Conservation (phyloP, 2,329 filamentous ascomycete species). For the Alternaria alternata region DNA sequence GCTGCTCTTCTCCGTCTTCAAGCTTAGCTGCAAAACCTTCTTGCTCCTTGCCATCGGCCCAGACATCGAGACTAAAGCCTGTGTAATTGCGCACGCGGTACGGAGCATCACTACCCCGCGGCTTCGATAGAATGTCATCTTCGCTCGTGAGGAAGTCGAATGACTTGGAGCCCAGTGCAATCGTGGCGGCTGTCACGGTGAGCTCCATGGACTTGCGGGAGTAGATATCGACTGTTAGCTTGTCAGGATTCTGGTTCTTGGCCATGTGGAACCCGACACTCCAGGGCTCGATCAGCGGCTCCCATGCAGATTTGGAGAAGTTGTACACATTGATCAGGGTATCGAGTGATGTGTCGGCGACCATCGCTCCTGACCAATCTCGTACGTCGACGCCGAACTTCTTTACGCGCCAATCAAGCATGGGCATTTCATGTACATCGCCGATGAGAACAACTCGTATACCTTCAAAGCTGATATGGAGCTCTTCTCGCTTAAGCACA, state of each 20-base stretch:
- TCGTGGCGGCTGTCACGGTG: conserved; percentile 90
- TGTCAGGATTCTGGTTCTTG: conserved; percentile 76
- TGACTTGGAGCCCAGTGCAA: conserved; percentile 91
- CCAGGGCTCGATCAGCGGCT: conserved; percentile 96
- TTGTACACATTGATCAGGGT: conserved; percentile 98
- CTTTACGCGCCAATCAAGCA: conserved; percentile 93
- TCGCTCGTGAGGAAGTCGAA: conserved; percentile 87
- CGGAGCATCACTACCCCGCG: conserved; percentile 87
- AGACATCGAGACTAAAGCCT: conserved; percentile 86
- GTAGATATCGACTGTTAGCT: conserved; percentile 82
- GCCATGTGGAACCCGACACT: conserved; percentile 89
- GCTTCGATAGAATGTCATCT: conserved; percentile 92
- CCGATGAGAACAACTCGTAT: conserved; percentile 93
- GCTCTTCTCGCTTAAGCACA: conserved; percentile 74
- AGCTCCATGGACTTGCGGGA: conserved; percentile 92
- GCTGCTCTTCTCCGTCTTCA: conserved; percentile 86
- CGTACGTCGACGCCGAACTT: conserved; percentile 83
- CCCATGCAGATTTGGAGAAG: conserved; percentile 98
- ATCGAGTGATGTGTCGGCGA: conserved; percentile 87
- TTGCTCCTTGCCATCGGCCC: conserved; percentile 73
- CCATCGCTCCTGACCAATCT: conserved; percentile 90
- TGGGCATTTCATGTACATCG: conserved; percentile 92
- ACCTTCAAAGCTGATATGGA: conserved; percentile 86
- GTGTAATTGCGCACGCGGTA: conserved; percentile 96
- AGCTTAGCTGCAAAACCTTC: conserved; percentile 78